Conservation (phyloP, 768 basidiomycete species). For the Lentinula sp. region DNA sequence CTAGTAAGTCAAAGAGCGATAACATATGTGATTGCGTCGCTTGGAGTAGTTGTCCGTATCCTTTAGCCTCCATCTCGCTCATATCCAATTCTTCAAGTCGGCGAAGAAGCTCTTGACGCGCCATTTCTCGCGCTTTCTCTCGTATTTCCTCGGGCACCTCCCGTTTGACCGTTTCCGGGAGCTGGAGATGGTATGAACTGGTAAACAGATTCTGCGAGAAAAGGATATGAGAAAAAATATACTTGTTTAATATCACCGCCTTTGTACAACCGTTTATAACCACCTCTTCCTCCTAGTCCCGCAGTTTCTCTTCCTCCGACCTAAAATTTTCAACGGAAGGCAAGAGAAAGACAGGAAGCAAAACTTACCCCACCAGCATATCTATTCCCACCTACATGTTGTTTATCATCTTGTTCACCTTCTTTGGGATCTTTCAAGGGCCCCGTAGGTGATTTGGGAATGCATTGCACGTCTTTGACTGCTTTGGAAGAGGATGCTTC, state of each 20-base stretch:
- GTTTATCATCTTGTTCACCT: constrained; percentile 56
- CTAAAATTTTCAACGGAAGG: constrained; percentile 21
- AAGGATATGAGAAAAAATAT: background rate
- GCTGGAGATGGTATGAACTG: constrained; percentile 19
- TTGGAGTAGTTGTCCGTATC: constrained; percentile 44
- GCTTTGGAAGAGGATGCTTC: constrained; percentile 39
- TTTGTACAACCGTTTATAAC: constrained; percentile 60
- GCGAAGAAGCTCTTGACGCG: constrained; percentile 53
- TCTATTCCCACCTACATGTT: constrained; percentile 59
- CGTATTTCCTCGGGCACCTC: constrained; percentile 55
- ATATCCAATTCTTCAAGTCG: constrained; percentile 61
- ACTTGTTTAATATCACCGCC: constrained; percentile 63
- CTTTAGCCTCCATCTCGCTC: constrained; percentile 46
- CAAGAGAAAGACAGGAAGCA: background rate
- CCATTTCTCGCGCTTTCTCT: constrained; percentile 63
- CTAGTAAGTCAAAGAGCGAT: constrained; percentile 53
- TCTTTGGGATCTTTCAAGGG: constrained; percentile 50
- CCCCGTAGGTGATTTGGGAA: constrained; percentile 39
- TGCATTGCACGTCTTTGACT: constrained; percentile 50
- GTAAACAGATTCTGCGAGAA: background rate
- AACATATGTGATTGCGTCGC: constrained; percentile 58
- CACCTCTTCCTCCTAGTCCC: constrained; percentile 61
- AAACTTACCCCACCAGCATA: constrained; percentile 56
- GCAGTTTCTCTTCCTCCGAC: constrained; percentile 64
- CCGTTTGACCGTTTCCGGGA: constrained; percentile 48